Base-by-base conservation (phyloP, 257 asterid species). In the Petunia secreta region DNA sequence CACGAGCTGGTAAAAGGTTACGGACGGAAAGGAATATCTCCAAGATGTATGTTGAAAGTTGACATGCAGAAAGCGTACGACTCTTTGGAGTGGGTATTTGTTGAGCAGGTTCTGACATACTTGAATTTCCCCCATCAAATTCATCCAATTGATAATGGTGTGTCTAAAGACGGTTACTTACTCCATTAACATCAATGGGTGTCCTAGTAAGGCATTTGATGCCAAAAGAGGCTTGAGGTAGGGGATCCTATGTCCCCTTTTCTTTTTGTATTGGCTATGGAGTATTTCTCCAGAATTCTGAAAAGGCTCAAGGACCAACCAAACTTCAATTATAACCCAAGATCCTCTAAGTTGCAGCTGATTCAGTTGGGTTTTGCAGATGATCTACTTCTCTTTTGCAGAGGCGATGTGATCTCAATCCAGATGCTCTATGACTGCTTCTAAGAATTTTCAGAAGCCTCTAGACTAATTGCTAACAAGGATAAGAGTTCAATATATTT, bases 1-100 rank as follows among this genome's bases (percentile, higher is more conserved):
- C 75, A 68, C 38, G 52, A 67, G 5, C 14, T 67, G 7, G 75
- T 67, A 14, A 67, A 16, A 34, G 75, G 75, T 0, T 67, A 67
- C n/a, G 4, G 50, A 9, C 8, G 75, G n/a, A 43, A 39, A 5
- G 14, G 11, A 1, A 36, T 37, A 3, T 3, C 44, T 34, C 50
- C 50, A 1, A n/a, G 75, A 9, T 5, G 78, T 25, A 25, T 0
- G 25, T 25, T 25, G 25, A 25, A 25, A 25, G 25, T 25, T 25
- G 25, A 25, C 25, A 25, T 25, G 25, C 25, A 25, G 25, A 25
- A 25, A 25, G 25, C 25, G 25, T 25, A 25, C 25, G 25, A 74
- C 38, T 1, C 62, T 1, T 8, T 74, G 8, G 4, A 11, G 14
- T 74, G 81, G 81, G 55, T 6, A 3, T 78, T 78, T 15, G 11